These are phyloP conservation scores for Biscutella laevigata DNA, from an alignment of 441 rosid species.

Conservation along the genomic window DNA sequence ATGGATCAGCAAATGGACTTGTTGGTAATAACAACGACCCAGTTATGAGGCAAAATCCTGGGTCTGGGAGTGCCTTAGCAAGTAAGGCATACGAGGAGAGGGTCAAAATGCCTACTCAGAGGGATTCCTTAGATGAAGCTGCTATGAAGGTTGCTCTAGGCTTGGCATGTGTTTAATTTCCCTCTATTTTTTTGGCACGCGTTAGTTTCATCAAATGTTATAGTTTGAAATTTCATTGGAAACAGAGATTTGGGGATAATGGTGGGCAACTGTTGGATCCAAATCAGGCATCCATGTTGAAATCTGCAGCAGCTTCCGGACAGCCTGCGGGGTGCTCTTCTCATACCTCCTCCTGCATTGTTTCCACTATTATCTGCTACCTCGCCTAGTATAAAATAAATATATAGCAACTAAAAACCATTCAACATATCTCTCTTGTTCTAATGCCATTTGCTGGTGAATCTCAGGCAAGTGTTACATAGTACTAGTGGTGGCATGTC, in stretches of 20 bases:
- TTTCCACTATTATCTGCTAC: conserved; percentile 9
- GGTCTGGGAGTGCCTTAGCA: conserved; percentile 65
- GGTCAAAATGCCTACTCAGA: conserved; percentile 59
- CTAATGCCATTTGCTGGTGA: conserved; percentile 9
- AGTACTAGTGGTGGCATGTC: conserved; percentile 64
- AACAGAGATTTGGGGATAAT: conserved; percentile 67
- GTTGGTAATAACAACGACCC: conserved; percentile 52
- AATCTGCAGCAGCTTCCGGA: conserved; percentile 57
- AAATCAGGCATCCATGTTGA: conserved; percentile 67
- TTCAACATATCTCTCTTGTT: not conserved
- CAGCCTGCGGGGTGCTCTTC: conserved; percentile 77
- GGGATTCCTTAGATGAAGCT: conserved; percentile 71
- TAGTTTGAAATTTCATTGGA: conserved; percentile 17
- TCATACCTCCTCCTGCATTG: conserved; percentile 8
- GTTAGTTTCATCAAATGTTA: not conserved
- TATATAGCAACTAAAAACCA: not conserved
- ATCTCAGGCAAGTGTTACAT: conserved; percentile 80
- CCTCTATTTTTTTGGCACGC: not conserved
- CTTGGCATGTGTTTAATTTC: not conserved
- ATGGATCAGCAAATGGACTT: conserved; percentile 59
- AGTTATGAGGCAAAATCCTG: conserved; percentile 62
- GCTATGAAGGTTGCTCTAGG: conserved; percentile 56
- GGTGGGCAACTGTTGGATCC: conserved; percentile 74
- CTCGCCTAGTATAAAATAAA: not conserved
- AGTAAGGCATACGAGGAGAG: conserved; percentile 77